These are phyloP conservation scores for Clathrospora elynae DNA, from an alignment of 2,329 filamentous ascomycete species.

Conservation along the genomic window DNA sequence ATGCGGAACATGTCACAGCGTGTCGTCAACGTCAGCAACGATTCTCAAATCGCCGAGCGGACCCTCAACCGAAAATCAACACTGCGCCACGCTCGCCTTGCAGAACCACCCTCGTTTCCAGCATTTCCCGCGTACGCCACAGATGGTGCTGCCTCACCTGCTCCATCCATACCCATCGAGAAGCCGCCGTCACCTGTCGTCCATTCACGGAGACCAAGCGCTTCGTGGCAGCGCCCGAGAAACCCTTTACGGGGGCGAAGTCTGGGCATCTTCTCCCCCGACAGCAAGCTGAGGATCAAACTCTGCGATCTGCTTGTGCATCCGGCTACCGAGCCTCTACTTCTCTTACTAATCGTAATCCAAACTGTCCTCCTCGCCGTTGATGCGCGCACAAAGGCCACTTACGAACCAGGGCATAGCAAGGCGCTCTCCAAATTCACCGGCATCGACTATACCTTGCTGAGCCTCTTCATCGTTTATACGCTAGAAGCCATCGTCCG, in stretches of 20 bases:
- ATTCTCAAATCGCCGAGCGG: constrained; percentile 80
- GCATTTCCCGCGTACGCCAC: constrained; percentile 58
- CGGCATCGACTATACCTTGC: constrained; percentile 77
- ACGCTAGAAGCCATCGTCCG: constrained; percentile 82
- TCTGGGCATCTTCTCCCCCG: constrained; percentile 79
- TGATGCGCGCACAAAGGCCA: constrained; percentile 76
- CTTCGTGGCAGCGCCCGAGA: constrained; percentile 51
- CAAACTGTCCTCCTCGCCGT: constrained; percentile 88
- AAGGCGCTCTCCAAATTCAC: constrained; percentile 70
- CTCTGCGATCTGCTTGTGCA: constrained; percentile 86
- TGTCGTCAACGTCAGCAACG: constrained; percentile 96
- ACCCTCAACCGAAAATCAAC: constrained; percentile 67
- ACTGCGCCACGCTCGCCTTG: constrained; percentile 59
- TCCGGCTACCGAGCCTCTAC: constrained; percentile 82
- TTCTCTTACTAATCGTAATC: constrained; percentile 83
- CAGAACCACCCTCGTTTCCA: constrained; percentile 59
- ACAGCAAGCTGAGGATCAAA: constrained; percentile 73
- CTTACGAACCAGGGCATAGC: constrained; percentile 53
- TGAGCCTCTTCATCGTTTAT: constrained; percentile 86
- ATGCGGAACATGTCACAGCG: constrained; percentile 84
- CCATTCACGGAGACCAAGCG: constrained; percentile 38
- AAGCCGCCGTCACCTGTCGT: constrained; percentile 45
- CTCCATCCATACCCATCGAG: constrained; percentile 41
- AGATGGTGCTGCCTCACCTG: constrained; percentile 47
- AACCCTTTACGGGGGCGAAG: constrained; percentile 89